A percentile compares a stretch with the other conserved stretches of the same genome.
Evolutionary conservation across 306 rosid species (phyloP).

Genomic region (Castanospermum australe): DNA sequence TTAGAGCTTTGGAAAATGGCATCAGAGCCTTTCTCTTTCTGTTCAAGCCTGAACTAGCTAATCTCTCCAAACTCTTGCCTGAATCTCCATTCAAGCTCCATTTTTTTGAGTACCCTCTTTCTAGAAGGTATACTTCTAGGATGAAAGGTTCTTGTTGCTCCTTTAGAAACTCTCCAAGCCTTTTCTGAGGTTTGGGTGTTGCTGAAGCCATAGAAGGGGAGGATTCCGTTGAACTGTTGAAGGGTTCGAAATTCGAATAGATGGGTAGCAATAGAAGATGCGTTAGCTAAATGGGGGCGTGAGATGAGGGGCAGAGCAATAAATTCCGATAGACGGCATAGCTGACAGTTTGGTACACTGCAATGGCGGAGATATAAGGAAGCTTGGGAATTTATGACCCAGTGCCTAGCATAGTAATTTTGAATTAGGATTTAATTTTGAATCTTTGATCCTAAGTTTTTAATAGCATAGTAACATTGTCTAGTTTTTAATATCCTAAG

Average conservation of each 20-base stretch:
- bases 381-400: constrained; percentile 18
- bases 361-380: neutral
- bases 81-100: constrained; percentile 33
- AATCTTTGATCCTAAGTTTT: too few species aligned
- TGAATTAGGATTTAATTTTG: too few species aligned
- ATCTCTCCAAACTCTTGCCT: constrained; percentile 21
- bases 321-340: constrained; percentile 25
- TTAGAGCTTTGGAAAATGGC: constrained; percentile 41
- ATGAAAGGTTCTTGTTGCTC: constrained; percentile 83
- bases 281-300: constrained; percentile 25
- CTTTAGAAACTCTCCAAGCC: constrained; percentile 63
- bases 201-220: constrained; percentile 55
- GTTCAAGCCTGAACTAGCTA: constrained; percentile 23
- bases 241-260: constrained; percentile 7
- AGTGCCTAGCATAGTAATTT: neutral
- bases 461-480: too few species aligned
- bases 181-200: constrained; percentile 45
- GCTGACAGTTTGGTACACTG: constrained; percentile 40
- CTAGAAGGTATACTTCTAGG: constrained; percentile 61
- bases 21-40: constrained; percentile 34
- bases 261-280: constrained; percentile 8
- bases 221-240: neutral
- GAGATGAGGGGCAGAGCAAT: constrained; percentile 30
- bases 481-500: too few species aligned
- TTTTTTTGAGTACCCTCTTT: constrained; percentile 50